phyloP scores from a whole-genome alignment of 2,329 filamentous ascomycete genomes.

The Xylariaceae sp. region DNA sequence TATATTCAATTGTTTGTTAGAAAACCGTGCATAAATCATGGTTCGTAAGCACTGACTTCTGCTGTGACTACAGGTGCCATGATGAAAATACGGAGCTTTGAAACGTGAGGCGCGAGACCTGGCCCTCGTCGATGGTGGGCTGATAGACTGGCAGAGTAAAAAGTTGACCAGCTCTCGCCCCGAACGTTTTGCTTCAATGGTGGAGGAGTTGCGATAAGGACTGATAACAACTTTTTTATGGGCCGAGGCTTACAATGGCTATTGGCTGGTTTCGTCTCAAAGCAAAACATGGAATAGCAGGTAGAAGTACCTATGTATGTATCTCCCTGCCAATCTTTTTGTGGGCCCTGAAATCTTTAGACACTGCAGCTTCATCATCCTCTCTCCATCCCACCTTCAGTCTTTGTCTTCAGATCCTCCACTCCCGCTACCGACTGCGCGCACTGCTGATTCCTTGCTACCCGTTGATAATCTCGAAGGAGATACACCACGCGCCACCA shows the following conservation, averaged over 20 bases:
- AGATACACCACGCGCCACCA: slow-evolving; percentile 49
- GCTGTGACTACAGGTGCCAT: slow-evolving; percentile 25
- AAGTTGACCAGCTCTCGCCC: slow-evolving; percentile 18
- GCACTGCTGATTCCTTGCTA: background rate
- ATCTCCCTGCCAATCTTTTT: slow-evolving; percentile 3
- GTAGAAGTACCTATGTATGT: too few relatives aligned
- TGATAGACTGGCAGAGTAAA: slow-evolving; percentile 15
- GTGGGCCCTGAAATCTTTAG: slow-evolving; percentile 12
- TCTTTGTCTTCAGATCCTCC: too few relatives aligned
- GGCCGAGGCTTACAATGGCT: too few relatives aligned
- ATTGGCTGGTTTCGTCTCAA: too few relatives aligned
- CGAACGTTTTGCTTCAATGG: slow-evolving; percentile 22
- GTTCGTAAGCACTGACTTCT: slow-evolving; percentile 21
- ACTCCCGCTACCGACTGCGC: background rate
- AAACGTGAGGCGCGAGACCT: too few relatives aligned
- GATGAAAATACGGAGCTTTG: slow-evolving; percentile 2
- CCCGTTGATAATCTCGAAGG: slow-evolving; percentile 23
- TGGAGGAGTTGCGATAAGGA: slow-evolving; percentile 24
- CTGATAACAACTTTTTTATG: slow-evolving; percentile 23
- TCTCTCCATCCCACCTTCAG: slow-evolving; percentile 7
- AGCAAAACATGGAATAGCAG: too few relatives aligned
- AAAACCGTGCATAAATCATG: background rate
- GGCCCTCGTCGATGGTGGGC: slow-evolving; percentile 5
- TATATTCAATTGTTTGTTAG: slow-evolving; percentile 16
- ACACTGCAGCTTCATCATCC: background rate